Evolutionary conservation across 495 filamentous ascomycete genomes (phyloP), one percentile per base, ranked within the genome.

Genomic region (Monascus purpureus): DNA sequence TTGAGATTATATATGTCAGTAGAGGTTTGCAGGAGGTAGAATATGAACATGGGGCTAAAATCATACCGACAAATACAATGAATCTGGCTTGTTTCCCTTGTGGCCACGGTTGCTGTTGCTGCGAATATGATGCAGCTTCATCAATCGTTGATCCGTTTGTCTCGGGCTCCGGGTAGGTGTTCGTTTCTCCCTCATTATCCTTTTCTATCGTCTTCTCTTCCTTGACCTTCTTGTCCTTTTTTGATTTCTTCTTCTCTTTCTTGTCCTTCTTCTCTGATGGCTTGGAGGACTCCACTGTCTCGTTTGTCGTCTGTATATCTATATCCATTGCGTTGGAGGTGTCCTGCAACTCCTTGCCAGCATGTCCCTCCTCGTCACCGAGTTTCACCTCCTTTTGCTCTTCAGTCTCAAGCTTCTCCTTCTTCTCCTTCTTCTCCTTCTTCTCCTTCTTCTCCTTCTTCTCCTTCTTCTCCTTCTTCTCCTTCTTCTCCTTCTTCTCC

Each of bases 11-110:
- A 4, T 9, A 22, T 22, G 20, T 22, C 9, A 22, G 20, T 9
- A 22, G 43, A 31, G 24, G 9, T n/a, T 9, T 36, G 17, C 15
- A 22, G 31, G 8, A 28, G 20, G 15, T 13, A 8, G 18, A 12
- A 28, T 28, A 32, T 8, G 13, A 14, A 6, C n/a, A n/a, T n/a
- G n/a, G n/a, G n/a, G n/a, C n/a, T n/a, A n/a, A 22, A 22, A 9
- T 48, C 46, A 30, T 58, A 78, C 80, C 80, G 36, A 93, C 70
- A 60, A 94, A 93, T 51, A 75, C 73, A 38, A 92, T 87, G 64
- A 92, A 92, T 36, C 84, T 71, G 15, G 62, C 44, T 13, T 56
- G 48, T 47, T 35, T 27, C 15, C 32, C 33, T 37, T 40, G 29
- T 6, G 49, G 42, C 3, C 45, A 38, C 12, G 43, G 7, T 30